phyloP scores from a whole-genome alignment of 73 alveolate species.

The Paramecium bursaria region DNA sequence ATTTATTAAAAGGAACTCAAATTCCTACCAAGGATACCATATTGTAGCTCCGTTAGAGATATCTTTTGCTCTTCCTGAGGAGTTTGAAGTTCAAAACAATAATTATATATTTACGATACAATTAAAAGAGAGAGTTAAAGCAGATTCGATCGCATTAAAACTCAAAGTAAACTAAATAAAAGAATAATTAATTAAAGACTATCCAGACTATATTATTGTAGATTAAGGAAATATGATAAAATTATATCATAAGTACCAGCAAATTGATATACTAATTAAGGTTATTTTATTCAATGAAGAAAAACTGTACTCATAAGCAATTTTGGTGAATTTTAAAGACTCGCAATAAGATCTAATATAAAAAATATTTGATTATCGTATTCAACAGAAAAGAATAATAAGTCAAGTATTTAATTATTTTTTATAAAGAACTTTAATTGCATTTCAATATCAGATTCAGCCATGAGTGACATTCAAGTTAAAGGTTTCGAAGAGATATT shows the following conservation, averaged over 20 bases:
- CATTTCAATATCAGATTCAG: slow-evolving; percentile 45
- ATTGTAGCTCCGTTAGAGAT: background rate
- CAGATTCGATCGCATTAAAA: background rate
- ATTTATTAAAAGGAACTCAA: slow-evolving; percentile 33
- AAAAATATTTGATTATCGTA: too few species aligned
- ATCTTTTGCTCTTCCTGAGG: slow-evolving; percentile 1
- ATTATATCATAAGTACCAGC: background rate
- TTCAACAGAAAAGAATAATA: too few species aligned
- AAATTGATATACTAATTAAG: slow-evolving; percentile 15
- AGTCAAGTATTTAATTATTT: too few species aligned
- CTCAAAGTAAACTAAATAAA: background rate
- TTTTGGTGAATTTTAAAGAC: too few species aligned
- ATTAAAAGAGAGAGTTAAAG: background rate
- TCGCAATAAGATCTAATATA: too few species aligned
- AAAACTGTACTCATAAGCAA: too few species aligned
- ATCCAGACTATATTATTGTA: background rate
- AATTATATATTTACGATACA: background rate
- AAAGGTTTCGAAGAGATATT: too few species aligned
- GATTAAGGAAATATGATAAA: background rate
- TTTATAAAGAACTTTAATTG: too few species aligned
- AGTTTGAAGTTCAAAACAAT: background rate
- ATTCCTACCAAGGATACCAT: background rate
- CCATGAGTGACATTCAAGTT: too few species aligned
- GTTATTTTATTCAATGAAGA: slow-evolving; percentile 4
- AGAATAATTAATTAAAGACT: background rate